Base-by-base conservation (phyloP, 2,329 filamentous ascomycete species). In the Gnomoniopsis sp. region DNA sequence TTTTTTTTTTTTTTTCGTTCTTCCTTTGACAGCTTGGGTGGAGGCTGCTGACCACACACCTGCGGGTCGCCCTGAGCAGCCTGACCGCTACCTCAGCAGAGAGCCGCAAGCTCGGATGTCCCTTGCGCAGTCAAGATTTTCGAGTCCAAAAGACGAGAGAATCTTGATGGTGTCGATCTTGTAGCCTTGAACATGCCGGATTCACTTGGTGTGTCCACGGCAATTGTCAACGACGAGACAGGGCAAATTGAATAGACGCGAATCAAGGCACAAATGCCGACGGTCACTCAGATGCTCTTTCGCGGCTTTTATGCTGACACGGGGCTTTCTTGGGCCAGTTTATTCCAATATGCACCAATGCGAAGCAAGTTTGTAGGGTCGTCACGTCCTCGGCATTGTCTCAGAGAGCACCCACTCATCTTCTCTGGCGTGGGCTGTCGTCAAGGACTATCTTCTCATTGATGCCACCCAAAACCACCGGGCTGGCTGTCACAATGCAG, bases 251-350 rank as follows among this genome's bases (percentile, higher is more conserved):
- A 7, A 15, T 21, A 22, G 6, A 47, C 26, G 30, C 52, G 22
- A 47, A 47, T n/a, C 23, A 4, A 41, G 52, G 30, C 15, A 17
- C 52, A 54, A 47, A 54, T 54, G 41, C 41, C 52, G 52, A 34
- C n/a, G 26, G n/a, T 26, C 52, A 54, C 46, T 54, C 23, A 34
- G 33, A 14, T 36, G 7, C 7, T 46, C 17, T 10, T 19, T 12
- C 23, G 21, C 11, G 8, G 23, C 43, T n/a, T 19, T 19, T 12
- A 44, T 36, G 52, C 52, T 47, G 41, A 47, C 41, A 26, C 12
- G 2, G 44, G 26, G 8, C 26, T 30, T 30, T 19, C 14, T 30
- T 30, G 4, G 26, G 8, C 26, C 26, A 4, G 8, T 30, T 4
- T 30, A 4, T 4, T 30, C 26, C 26, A 30, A 30, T 8, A 30